phyloP scores from a whole-genome alignment of 2,329 filamentous ascomycete species.

The Teratosphaeria gauchensis region DNA sequence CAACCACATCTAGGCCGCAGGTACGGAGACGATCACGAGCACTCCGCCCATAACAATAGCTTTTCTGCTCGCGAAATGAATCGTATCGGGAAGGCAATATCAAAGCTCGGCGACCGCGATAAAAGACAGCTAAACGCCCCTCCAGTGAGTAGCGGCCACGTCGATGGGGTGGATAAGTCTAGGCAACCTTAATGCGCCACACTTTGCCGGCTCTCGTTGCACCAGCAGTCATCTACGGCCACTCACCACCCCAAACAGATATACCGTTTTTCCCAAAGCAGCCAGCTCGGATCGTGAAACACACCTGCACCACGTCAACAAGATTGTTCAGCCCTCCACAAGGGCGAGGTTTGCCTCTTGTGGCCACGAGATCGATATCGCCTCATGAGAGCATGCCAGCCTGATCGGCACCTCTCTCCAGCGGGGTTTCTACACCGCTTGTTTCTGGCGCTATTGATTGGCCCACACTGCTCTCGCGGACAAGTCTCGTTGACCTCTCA shows the following conservation, averaged over 20 bases:
- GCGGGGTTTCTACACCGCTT: not conserved
- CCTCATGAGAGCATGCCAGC: not conserved
- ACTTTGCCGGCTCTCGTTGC: not conserved
- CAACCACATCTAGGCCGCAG: not conserved
- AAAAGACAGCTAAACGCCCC: slow-evolving; percentile 13
- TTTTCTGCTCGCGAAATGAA: not conserved
- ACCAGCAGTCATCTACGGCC: not conserved
- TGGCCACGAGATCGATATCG: not conserved
- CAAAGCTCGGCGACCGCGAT: slow-evolving; percentile 3
- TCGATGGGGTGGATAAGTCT: slow-evolving; percentile 16
- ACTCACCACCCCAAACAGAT: slow-evolving; percentile 1
- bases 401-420: not conserved
- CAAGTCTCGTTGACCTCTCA: slow-evolving; percentile 4
- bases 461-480: not conserved
- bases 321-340: not conserved
- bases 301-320: slow-evolving; percentile 3
- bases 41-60: not conserved
- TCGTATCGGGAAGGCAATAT: not conserved
- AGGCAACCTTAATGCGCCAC: slow-evolving; percentile 20
- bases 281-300: slow-evolving; percentile 3
- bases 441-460: not conserved
- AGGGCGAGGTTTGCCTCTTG: not conserved
- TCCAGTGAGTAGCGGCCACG: slow-evolving; percentile 21
- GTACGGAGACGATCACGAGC: not conserved
- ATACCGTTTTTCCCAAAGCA: slow-evolving; percentile 1